A percentile compares a stretch with the other conserved stretches of the same genome.
Conservation (phyloP, 805 yeast genomes). For the Diddensiella transvaalensis region DNA sequence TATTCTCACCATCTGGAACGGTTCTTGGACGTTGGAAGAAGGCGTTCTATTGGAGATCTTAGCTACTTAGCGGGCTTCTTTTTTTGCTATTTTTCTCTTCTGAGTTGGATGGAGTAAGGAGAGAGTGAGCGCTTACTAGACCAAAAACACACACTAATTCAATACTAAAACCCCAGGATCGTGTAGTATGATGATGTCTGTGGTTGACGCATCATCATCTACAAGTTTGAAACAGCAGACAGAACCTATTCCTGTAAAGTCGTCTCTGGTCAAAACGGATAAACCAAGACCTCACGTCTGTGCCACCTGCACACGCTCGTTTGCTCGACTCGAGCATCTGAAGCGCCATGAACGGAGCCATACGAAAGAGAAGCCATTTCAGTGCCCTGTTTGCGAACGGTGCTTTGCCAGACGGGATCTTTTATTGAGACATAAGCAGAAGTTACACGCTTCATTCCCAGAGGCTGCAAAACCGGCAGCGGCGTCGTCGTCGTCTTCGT, state of each 20-base stretch:
- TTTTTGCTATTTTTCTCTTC: too few species aligned
- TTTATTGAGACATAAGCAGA: constrained; percentile 87
- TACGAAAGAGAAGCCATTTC: constrained; percentile 93
- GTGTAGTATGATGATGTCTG: constrained; percentile 1
- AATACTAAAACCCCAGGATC: too few species aligned
- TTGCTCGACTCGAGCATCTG: constrained; percentile 91
- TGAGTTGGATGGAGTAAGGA: too few species aligned
- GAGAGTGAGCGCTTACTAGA: too few species aligned
- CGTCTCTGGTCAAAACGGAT: constrained; percentile 79
- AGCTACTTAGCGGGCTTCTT: too few species aligned
- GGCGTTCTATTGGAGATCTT: too few species aligned
- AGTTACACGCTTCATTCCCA: constrained; percentile 56
- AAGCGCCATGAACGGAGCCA: constrained; percentile 92
- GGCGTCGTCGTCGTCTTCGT: not conserved
- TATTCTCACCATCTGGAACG: too few species aligned
- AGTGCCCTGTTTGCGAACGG: constrained; percentile 94
- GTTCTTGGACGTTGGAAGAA: too few species aligned
- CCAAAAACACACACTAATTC: too few species aligned
- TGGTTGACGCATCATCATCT: constrained; percentile 1
- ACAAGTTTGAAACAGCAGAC: constrained; percentile 26
- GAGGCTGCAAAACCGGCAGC: constrained; percentile 21
- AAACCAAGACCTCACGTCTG: constrained; percentile 94
- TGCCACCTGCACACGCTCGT: constrained; percentile 86
- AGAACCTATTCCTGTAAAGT: constrained; percentile 82
- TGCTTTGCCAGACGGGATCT: constrained; percentile 81